Base-by-base conservation (phyloP, 768 basidiomycete species). In the Boletus pseudopeckii region DNA sequence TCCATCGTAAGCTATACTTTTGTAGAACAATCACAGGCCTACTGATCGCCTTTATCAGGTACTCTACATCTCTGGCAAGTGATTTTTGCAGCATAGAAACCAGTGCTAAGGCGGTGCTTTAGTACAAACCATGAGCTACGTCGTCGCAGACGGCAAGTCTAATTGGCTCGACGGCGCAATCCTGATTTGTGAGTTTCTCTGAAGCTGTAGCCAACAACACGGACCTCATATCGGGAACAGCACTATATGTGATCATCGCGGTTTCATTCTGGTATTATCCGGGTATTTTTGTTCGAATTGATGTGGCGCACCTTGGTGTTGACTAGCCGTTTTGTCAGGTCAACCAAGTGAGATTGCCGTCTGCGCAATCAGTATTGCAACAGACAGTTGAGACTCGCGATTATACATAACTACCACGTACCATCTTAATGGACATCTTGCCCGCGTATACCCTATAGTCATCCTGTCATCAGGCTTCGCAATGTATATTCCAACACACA, bases 51-150 rank as follows among this genome's bases (percentile, higher is more conserved):
- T 45, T 43, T 8, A 10, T 34, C 52, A 69, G 69, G 70, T 75
- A 24, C 65, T 74, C 5, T 76, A 75, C 49, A 64, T 75, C 33
- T 61, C 75, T 1, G 75, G 74, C 65, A 56, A 57, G 57, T 55
- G 28, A 28, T 33, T 79, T 15, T 63, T 76, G 37, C 77, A 75
- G 9, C 10, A 7, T 78, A 56, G 49, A 33, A 69, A 57, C 47
- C 13, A 37, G 14, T 45, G 17, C 53, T 64, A 33, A 63, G 7
- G 10, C 37, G 30, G n/a, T 34, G 52, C 26, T 57, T 20, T 56
- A 86, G 86, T 92, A n/a, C 74, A 91, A 56, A 90, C 89, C 13
- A 88, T 93, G 70, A 90, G 87, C 63, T 86, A 89, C 59, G 85
- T 88, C 18, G 82, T 92, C 1, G 77, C 84, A 49, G 91, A 94